Base-by-base conservation (phyloP, 176 grass and related monocot species). In the Cocos nucifera region DNA sequence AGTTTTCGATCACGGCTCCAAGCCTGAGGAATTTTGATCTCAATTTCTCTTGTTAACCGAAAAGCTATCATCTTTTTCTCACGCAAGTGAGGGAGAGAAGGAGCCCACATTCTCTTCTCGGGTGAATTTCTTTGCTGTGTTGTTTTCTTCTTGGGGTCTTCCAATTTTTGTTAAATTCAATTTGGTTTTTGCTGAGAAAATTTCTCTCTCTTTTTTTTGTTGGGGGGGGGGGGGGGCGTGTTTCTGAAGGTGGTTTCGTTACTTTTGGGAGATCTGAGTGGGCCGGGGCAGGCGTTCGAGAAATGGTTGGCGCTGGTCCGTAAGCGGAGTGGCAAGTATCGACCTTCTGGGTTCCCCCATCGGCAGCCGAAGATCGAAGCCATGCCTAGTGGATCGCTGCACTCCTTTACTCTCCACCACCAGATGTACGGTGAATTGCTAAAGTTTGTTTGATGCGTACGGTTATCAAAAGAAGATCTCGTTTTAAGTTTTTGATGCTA, bases 261-360 rank as follows among this genome's bases (percentile, higher is more conserved):
- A 63, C 71, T 97, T 18, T 82, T 87, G 72, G 78, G 87, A 39
- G 86, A 89, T 49, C 70, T 70, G 44, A 61, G 76, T 50, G 66
- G 78, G 51, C 72, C 83, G 5, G 86, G 35, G 4, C 93, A 88
- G 15, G 63, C 78, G 51, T 88, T 88, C 5, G 87, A 97, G 73
- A 88, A 79, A 85, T 97, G 93, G 93, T 39, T 97, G 17, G 74
- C 78, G 1, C 21, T 97, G 60, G 93, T 97, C 54, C 93, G 87
- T 83, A 88, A 76, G 51, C 68, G 83, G 25, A 91, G 78, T 56
- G 83, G 78, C n/a, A 71, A 77, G 57, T 73, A 83, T 44, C 81
- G 64, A 22, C 81, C 87, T 62, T 97, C 93, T 10, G 87, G 87
- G 19, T 97, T 97, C 58, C 93, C 87, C 0, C 64, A 67, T 18